Evolutionary conservation across 768 basidiomycete species (phyloP).

Genomic region (Lentinus brumalis): DNA sequence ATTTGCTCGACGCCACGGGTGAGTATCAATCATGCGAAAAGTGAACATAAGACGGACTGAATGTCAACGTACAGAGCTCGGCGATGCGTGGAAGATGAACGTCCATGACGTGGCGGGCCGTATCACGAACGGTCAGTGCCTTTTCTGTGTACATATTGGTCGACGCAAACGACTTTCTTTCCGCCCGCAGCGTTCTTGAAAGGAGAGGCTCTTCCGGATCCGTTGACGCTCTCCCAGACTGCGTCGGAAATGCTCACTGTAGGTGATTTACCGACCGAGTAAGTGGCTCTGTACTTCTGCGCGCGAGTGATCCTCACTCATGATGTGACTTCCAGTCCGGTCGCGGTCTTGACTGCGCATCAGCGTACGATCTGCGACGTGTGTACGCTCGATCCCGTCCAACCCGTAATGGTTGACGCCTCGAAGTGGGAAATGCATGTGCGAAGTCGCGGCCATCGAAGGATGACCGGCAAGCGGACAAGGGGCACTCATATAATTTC

Average conservation of each 20-base stretch:
- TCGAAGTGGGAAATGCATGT: constrained; percentile 58
- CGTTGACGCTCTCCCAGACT: constrained; percentile 52
- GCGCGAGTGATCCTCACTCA: neutral
- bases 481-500: neutral
- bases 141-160: neutral
- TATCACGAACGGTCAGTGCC: constrained; percentile 49
- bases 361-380: constrained; percentile 59
- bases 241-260: constrained; percentile 56
- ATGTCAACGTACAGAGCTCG: constrained; percentile 41
- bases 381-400: constrained; percentile 59
- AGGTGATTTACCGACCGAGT: constrained; percentile 49
- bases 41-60: neutral
- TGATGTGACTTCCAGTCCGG: constrained; percentile 47
- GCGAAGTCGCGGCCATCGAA: constrained; percentile 56
- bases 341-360: constrained; percentile 53
- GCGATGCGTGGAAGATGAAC: constrained; percentile 57
- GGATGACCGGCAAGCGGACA: constrained; percentile 28
- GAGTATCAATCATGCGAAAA: constrained; percentile 16
- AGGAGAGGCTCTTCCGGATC: constrained; percentile 52
- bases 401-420: constrained; percentile 67
- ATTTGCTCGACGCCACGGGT: constrained; percentile 75
- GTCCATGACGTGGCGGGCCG: constrained; percentile 54
- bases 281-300: constrained; percentile 11
- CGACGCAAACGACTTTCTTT: neutral
- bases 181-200: constrained; percentile 57